Percentiles rank a stretch among this genome's conserved stretches.
These are phyloP conservation scores for Massarina eburnea DNA, from an alignment of 2,329 filamentous ascomycete species.

Conservation along the genomic window DNA sequence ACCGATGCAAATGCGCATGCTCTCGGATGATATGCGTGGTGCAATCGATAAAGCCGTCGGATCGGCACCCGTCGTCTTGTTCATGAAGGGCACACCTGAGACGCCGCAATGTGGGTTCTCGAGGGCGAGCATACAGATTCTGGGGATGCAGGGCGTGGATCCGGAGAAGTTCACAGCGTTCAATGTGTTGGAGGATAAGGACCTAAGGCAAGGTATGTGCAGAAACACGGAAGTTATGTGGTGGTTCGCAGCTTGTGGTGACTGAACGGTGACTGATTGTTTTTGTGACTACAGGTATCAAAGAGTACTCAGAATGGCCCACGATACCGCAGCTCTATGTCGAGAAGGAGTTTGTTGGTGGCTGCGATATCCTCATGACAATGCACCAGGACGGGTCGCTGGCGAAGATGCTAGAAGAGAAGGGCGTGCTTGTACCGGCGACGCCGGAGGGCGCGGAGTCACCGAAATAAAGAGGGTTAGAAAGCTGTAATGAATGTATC, in stretches of 20 bases:
- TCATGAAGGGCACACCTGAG: conserved; percentile 99
- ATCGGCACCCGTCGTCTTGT: conserved; percentile 89
- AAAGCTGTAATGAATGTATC: neutral
- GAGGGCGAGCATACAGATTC: conserved; percentile 88
- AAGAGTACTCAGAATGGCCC: conserved; percentile 99
- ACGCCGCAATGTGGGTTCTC: conserved; percentile 97
- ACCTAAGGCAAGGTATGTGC: conserved; percentile 71
- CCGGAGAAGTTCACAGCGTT: conserved; percentile 96
- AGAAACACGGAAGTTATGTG: neutral
- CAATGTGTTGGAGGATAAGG: conserved; percentile 91
- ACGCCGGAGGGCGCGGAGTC: conserved; percentile 40
- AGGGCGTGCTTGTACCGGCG: conserved; percentile 73
- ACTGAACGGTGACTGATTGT: conserved; percentile 9
- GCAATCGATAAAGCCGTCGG: conserved; percentile 89
- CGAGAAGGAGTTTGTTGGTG: conserved; percentile 92
- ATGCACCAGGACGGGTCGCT: conserved; percentile 98
- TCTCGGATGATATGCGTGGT: conserved; percentile 76
- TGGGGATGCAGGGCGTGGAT: conserved; percentile 92
- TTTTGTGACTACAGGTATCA: conserved; percentile 69
- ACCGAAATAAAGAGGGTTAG: conserved; percentile 13
- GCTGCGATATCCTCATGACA: conserved; percentile 93
- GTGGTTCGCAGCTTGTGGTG: neutral
- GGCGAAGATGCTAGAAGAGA: conserved; percentile 88
- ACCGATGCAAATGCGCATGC: conserved; percentile 60
- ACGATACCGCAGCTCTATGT: conserved; percentile 97